Evolutionary conservation across 2,329 filamentous ascomycete species (phyloP).

Genomic region (Pleoardoris graminearum): DNA sequence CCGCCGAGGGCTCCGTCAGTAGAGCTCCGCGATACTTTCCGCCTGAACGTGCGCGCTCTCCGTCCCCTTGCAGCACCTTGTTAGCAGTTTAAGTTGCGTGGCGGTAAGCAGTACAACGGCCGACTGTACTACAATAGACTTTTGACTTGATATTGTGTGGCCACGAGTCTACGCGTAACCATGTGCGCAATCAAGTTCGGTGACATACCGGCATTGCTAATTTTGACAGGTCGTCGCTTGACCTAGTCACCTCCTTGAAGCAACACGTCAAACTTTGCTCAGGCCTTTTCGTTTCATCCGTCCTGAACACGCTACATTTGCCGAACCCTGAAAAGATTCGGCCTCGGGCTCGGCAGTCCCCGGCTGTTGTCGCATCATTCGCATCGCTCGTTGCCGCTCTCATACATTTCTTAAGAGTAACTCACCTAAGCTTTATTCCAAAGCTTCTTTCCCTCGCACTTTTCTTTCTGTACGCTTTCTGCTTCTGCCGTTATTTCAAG

Average conservation of each 20-base stretch:
- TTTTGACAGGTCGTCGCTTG: neutral
- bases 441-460: slow-evolving; percentile 13
- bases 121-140: no score
- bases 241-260: neutral
- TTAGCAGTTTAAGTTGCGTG: no score
- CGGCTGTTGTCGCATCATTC: slow-evolving; percentile 10
- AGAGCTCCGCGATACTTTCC: no score
- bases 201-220: neutral
- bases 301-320: neutral
- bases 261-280: neutral
- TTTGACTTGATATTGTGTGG: no score
- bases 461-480: slow-evolving; percentile 2
- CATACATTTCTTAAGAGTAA: slow-evolving; percentile 8
- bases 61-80: no score
- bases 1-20: no score
- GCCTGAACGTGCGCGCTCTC: no score
- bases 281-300: neutral
- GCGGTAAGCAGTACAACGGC: no score
- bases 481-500: slow-evolving; percentile 18
- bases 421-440: slow-evolving; percentile 22
- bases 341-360: slow-evolving; percentile 14
- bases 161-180: no score
- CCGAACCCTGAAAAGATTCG: neutral
- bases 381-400: slow-evolving; percentile 12
- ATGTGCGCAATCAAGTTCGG: no score